These are phyloP conservation scores for Tothia fuscella DNA, from an alignment of 2,329 filamentous ascomycete species.

Conservation along the genomic window DNA sequence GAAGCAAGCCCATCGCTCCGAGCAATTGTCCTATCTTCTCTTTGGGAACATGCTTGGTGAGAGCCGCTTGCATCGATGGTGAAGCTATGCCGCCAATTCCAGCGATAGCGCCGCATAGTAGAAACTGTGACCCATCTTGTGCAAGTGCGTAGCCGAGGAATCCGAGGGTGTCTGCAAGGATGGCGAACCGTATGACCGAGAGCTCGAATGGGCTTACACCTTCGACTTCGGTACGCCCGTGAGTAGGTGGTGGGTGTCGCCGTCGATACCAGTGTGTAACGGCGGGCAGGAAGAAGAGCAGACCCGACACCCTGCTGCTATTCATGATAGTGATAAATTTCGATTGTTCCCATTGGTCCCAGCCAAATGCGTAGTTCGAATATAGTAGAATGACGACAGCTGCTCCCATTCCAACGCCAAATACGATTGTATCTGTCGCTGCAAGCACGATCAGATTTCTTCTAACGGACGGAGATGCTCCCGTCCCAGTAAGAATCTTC, in stretches of 20 bases:
- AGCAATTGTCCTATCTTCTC: constrained; percentile 74
- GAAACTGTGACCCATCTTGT: constrained; percentile 51
- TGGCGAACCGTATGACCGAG: constrained; percentile 59
- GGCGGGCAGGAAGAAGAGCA: constrained; percentile 63
- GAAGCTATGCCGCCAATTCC: constrained; percentile 74
- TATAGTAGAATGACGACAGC: constrained; percentile 79
- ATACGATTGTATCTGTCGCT: constrained; percentile 66
- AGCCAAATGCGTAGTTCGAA: constrained; percentile 65
- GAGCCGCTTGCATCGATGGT: constrained; percentile 68
- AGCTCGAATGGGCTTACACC: constrained; percentile 74
- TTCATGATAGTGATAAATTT: constrained; percentile 71
- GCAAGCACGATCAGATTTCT: constrained; percentile 73
- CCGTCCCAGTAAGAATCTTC: constrained; percentile 58
- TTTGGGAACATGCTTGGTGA: constrained; percentile 87
- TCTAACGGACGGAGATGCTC: constrained; percentile 49
- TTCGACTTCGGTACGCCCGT: constrained; percentile 31
- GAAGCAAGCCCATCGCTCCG: constrained; percentile 74
- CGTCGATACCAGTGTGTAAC: constrained; percentile 64
- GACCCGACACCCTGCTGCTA: constrained; percentile 57
- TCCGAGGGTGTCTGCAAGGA: constrained; percentile 66
- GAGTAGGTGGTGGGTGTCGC: constrained; percentile 25
- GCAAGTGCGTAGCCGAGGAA: constrained; percentile 63
- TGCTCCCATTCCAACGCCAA: constrained; percentile 70
- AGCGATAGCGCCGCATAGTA: constrained; percentile 58
- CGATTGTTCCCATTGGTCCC: constrained; percentile 70